Conservation (phyloP, 371 early-diverging fungal genomes). For the Coemansia sp. region DNA sequence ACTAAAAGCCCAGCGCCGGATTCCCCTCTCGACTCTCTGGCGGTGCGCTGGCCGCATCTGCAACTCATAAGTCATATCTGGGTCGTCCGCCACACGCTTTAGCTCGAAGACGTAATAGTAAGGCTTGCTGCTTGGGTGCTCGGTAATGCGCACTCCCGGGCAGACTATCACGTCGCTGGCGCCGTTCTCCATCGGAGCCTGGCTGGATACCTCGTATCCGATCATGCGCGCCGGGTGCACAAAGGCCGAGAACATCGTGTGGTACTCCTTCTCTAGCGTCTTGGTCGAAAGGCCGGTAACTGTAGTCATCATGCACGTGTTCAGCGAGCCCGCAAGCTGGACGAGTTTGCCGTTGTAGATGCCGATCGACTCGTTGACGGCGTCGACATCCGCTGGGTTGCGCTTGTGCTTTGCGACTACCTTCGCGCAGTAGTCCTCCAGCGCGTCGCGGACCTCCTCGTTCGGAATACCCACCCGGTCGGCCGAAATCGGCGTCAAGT, state of each 20-base stretch:
- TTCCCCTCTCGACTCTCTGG: too few species aligned
- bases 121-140: background rate
- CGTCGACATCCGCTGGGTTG: background rate
- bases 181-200: background rate
- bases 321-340: background rate
- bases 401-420: background rate
- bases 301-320: too few species aligned
- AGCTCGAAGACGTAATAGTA: background rate
- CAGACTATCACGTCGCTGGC: background rate
- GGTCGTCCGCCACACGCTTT: background rate
- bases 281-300: too few species aligned
- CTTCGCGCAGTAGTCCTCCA: background rate
- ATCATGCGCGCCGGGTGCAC: too few species aligned
- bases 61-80: too few species aligned
- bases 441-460: background rate
- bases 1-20: too few species aligned
- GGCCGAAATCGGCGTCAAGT: background rate
- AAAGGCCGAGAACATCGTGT: too few species aligned
- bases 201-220: too few species aligned
- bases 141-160: background rate
- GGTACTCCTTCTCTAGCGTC: too few species aligned
- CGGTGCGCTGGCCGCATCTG: too few species aligned
- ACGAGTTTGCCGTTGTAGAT: background rate
- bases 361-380: background rate
- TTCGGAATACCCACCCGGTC: constrained; percentile 11